Evolutionary conservation across 83 land plant genomes (phyloP), one percentile per base, ranked within the genome.

Genomic region (Picea mariana): DNA sequence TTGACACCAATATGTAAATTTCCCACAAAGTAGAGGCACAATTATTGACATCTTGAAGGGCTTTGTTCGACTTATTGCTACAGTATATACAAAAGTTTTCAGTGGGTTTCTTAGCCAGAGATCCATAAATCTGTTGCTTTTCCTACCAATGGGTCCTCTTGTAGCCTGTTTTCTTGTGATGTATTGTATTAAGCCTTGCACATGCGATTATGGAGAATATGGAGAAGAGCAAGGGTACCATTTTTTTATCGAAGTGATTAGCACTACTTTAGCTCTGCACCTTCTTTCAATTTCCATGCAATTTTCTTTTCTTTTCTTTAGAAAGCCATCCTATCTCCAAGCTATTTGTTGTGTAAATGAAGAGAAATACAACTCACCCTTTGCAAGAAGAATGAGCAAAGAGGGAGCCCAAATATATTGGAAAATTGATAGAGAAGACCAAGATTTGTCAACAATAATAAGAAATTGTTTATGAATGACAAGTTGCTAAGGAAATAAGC

Each of bases 51-150:
- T 82, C 26, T 64, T 85, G 1, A 85, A 85, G 65, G 87, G 87
- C 12, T 82, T 85, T 62, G 76, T 73, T 9, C 81, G 87, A 16
- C 75, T 85, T 17, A 69, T 85, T 21, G 86, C 68, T 21, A 85
- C 87, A 21, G 71, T 85, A 17, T 82, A 59, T 67, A 63, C 87
- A 17, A 40, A 83, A 20, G 38, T 85, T 7, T 85, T 72, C 24
- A 72, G 63, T 7, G 81, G 81, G 1, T 58, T 82, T 38, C 67
- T 82, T 66, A 18, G 47, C 15, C 31, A 83, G 44, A 68, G 67
- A 31, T 86, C 84, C 21, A 52, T 73, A n/a, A 69, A 24, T 60
- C 31, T 77, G 18, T 55, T 85, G 52, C 18, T 82, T 44, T 77
- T 85, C 40, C 38, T 85, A 24, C 81, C 87, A 18, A 34, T 85